phyloP scores from a whole-genome alignment of 2,329 filamentous ascomycete genomes.

The Myriosclerotinia duriaeana region DNA sequence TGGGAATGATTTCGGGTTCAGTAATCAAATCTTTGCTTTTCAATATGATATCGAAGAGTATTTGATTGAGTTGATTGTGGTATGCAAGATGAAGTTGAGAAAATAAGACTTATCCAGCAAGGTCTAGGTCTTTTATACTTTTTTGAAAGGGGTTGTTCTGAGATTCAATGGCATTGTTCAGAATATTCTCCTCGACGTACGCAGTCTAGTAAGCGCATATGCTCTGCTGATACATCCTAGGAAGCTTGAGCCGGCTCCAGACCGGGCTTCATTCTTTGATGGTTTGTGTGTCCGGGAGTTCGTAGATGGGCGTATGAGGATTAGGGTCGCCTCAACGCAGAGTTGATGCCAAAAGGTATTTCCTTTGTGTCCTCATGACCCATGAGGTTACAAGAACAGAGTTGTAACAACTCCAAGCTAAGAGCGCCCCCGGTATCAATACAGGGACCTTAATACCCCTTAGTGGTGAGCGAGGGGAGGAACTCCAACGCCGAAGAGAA shows the following conservation, averaged over 20 bases:
- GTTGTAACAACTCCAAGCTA: background rate
- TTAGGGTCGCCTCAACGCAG: background rate
- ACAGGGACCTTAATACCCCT: background rate
- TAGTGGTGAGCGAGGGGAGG: background rate
- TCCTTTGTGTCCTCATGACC: background rate
- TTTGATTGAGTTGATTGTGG: no score
- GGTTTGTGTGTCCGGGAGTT: background rate
- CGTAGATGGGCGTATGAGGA: background rate
- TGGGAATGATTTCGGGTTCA: background rate
- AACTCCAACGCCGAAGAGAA: background rate
- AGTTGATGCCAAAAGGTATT: background rate
- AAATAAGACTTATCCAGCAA: accelerated
- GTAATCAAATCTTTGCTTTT: background rate
- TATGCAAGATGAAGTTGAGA: background rate
- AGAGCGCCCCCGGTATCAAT: background rate
- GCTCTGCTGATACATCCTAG: background rate
- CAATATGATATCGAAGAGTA: background rate
- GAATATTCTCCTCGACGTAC: background rate
- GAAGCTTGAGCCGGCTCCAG: background rate
- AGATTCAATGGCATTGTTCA: conserved; percentile 8
- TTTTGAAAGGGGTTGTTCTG: background rate
- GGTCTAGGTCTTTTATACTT: background rate
- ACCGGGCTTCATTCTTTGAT: background rate
- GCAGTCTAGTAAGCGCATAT: background rate
- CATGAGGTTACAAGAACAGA: background rate